Conservation (phyloP, 1,139 yeast species). For the Pichia sp. region DNA sequence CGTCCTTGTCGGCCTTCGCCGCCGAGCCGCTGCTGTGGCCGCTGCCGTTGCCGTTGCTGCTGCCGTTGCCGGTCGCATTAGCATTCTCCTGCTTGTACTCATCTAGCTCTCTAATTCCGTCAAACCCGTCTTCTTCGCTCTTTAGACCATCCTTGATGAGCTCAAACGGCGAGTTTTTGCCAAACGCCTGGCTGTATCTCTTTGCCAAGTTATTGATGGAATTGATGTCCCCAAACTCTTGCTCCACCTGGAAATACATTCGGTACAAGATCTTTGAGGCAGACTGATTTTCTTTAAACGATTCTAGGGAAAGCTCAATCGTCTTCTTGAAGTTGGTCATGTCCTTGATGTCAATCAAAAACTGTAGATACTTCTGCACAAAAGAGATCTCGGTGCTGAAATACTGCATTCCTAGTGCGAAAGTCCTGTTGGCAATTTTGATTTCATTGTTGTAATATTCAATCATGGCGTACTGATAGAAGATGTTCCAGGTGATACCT, state of each 20-base stretch:
- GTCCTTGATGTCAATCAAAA: constrained; percentile 67
- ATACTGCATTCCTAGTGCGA: constrained; percentile 72
- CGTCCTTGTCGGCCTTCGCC: too few species aligned
- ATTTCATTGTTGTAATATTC: constrained; percentile 64
- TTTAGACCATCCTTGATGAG: constrained; percentile 2
- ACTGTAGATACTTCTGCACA: constrained; percentile 66
- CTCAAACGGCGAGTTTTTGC: not conserved
- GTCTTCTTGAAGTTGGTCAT: constrained; percentile 78
- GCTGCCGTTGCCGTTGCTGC: too few species aligned
- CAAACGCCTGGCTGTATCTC: constrained; percentile 59
- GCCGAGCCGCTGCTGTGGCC: too few species aligned
- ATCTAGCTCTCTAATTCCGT: constrained; percentile 6
- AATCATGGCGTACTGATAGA: constrained; percentile 75
- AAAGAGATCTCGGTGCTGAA: constrained; percentile 53
- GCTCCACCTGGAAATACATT: constrained; percentile 42
- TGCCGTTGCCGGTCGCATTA: not conserved
- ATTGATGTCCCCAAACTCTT: constrained; percentile 60
- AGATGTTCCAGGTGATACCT: constrained; percentile 66
- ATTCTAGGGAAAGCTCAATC: constrained; percentile 62
- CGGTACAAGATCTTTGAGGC: constrained; percentile 46
- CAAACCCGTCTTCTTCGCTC: not conserved
- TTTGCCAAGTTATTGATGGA: constrained; percentile 64
- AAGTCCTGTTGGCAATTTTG: constrained; percentile 70
- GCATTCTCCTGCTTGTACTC: constrained; percentile 2
- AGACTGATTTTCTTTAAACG: constrained; percentile 33